Base-by-base conservation (phyloP, 805 yeast species). In the Candida quercuum region DNA sequence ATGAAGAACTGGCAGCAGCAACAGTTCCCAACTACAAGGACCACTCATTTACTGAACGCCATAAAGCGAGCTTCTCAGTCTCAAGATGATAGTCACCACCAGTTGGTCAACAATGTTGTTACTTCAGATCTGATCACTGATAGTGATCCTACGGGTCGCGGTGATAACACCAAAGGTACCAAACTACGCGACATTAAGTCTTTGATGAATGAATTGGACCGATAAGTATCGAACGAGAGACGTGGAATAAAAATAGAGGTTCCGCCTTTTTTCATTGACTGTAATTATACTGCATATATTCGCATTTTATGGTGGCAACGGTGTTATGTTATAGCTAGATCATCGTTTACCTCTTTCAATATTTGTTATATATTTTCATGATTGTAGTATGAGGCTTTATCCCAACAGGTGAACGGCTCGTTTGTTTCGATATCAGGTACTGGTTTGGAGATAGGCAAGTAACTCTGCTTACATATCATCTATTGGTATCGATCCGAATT, bases 151-250 rank as follows among this genome's bases (percentile, higher is more conserved):
- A 24, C 27, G n/a, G 6, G 13, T 7, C 6, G n/a, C 14, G 27
- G 13, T 24, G 27, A 6, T 24, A 14, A 24, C 5, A 6, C 6
- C n/a, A 22, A 40, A 25, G 28, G 35, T 38, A 28, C 37, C 28
- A 31, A 22, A 28, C 14, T 32, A 6, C 39, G 41, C 23, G 47
- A 46, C 28, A 28, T 46, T 8, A 41, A 46, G 31, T n/a, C 27
- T 33, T 19, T 28, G 21, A 38, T 33, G 31, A 40, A 30, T 28
- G 47, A 32, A 32, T 28, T 32, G 33, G 21, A 34, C 13, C 16
- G 27, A 7, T 24, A n/a, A n/a, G n/a, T n/a, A n/a, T n/a, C n/a
- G n/a, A 12, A 24, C 9, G n/a, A 24, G 5, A 24, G 27, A 7
- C 6, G 27, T 24, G 14, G 11, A 24, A 12, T 24, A 24, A 12